Conservation (phyloP, 306 rosid genomes). For the Quercus gilva region DNA sequence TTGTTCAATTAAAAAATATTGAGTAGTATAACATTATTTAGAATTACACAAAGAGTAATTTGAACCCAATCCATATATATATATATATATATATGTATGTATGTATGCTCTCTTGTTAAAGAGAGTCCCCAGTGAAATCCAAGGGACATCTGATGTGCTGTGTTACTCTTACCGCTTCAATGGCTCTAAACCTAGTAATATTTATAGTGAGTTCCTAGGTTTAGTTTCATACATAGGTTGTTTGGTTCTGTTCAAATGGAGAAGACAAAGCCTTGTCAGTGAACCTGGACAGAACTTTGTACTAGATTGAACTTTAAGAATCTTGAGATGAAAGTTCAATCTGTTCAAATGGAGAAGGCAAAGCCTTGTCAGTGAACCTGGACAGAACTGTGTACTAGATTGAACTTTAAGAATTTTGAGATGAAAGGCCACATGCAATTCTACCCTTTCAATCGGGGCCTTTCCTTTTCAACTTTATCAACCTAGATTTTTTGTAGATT, state of each 20-base stretch:
- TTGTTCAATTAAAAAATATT: no score
- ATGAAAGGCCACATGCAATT: constrained; percentile 20
- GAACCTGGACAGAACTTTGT: constrained; percentile 48
- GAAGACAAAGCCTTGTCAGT: background rate
- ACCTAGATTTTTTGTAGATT: constrained; percentile 19
- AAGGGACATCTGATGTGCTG: constrained; percentile 2
- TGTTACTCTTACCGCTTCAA: background rate
- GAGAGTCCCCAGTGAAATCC: constrained; percentile 11
- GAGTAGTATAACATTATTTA: no score
- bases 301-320: background rate
- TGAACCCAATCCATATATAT: no score
- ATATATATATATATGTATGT: no score
- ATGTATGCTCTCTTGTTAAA: background rate
- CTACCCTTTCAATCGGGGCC: constrained; percentile 13
- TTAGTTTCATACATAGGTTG: background rate
- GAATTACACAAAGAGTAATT: no score
- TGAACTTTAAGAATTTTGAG: background rate
- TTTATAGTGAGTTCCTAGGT: background rate
- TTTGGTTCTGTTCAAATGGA: background rate
- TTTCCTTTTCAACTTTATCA: constrained; percentile 15
- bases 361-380: constrained; percentile 30
- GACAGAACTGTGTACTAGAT: constrained; percentile 34
- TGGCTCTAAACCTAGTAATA: background rate
- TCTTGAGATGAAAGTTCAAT: background rate
- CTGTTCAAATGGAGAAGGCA: background rate